Evolutionary conservation across 2,329 filamentous ascomycete species (phyloP), one percentile per base, ranked within the genome.

Genomic region (Colletotrichum gigasporum): DNA sequence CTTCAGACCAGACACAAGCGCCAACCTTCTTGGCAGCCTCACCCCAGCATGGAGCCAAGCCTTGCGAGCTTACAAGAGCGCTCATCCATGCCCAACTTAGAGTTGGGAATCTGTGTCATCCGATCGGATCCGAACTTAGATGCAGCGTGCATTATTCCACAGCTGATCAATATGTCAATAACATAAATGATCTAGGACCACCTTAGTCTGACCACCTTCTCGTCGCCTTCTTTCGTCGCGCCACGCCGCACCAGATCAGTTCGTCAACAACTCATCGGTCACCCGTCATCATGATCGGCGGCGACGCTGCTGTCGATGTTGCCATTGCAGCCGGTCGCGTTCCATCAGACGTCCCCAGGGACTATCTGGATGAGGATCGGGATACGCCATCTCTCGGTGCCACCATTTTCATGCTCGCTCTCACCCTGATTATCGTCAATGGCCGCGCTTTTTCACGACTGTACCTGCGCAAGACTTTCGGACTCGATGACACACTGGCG

Each of bases 401-500:
- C 2, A 80, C 80, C 32, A 71, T 79, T 16, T 69, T 79, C 51
- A 73, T 82, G 28, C 71, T 74, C 2, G 70, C 69, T 12, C 18
- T 81, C 37, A 75, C 78, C 2, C 70, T 70, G 44, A 41, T 77
- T 1, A 52, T 81, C 16, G 77, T 81, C 1, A 60, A 74, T 1
- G 69, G 72, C 7, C 72, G 79, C 18, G 68, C 77, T 28, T 63
- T 72, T 22, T 78, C 79, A 2, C 71, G 80, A 41, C 65, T 71
- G 6, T 74, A 77, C 11, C 67, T 81, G 7, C 70, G 79, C 7
- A 74, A 73, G 32, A 72, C 73, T 2, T 74, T 80, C 34, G 79
- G 79, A 1, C 41, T 76, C 14, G 79, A 81, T 32, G 79, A 81
- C 69, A 68, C 63, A 2, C 66, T 81, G 35, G 78, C 79, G 0